Conservation (phyloP, 164 flowering plant genomes). For the Echeveria elegans region DNA sequence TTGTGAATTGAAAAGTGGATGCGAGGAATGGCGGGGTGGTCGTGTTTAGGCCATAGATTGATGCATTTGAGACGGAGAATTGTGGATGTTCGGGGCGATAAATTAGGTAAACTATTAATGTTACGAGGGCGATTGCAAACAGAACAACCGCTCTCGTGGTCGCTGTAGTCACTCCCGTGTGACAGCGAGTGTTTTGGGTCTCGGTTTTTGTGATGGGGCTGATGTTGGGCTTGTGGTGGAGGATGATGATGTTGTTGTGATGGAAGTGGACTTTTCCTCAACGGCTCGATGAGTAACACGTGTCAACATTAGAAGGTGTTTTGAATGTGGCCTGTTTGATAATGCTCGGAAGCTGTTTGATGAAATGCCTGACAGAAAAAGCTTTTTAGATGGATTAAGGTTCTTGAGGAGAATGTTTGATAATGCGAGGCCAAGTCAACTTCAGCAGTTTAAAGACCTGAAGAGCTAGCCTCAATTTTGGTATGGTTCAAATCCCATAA, state of each 20-base stretch:
- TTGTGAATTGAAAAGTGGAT: constrained; percentile 66
- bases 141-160: constrained; percentile 25
- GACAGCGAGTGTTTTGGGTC: constrained; percentile 7
- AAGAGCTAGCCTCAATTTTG: too few species aligned
- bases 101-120: constrained; percentile 49
- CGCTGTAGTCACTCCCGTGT: constrained; percentile 7
- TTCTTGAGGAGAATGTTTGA: too few species aligned
- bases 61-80: constrained; percentile 56
- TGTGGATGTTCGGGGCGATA: constrained; percentile 66
- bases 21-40: constrained; percentile 41
- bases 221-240: background rate
- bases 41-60: constrained; percentile 42
- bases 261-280: too few species aligned
- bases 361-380: too few species aligned
- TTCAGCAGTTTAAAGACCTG: too few species aligned
- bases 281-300: too few species aligned
- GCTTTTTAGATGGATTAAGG: too few species aligned
- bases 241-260: too few species aligned
- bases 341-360: too few species aligned
- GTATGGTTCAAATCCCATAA: background rate
- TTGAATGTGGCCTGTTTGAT: too few species aligned
- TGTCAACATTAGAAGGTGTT: too few species aligned
- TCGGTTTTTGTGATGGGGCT: background rate
- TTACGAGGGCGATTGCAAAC: constrained; percentile 43
- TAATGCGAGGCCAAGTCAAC: too few species aligned